Evolutionary conservation across 331 rosid species (phyloP).

Genomic region (Rhamnella rubrinervis): DNA sequence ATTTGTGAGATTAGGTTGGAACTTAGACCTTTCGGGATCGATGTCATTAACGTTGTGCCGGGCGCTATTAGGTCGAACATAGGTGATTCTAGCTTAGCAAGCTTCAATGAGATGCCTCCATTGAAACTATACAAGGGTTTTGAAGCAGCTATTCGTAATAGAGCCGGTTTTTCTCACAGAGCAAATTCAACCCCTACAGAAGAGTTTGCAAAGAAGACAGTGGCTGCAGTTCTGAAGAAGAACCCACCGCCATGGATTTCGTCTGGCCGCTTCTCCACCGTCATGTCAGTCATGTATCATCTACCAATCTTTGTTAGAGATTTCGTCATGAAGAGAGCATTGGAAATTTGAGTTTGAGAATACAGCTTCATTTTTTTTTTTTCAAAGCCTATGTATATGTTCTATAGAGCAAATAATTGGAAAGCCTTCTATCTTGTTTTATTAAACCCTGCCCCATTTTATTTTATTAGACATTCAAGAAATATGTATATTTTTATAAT

Average conservation of each 20-base stretch:
- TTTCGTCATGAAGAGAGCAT: constrained; percentile 35
- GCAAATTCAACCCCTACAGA: constrained; percentile 60
- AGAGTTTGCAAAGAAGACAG: constrained; percentile 71
- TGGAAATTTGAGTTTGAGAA: constrained; percentile 41
- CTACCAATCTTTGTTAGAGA: constrained; percentile 73
- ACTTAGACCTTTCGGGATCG: constrained; percentile 69
- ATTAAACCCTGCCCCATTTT: too few species aligned
- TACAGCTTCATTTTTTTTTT: neutral
- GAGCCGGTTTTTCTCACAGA: constrained; percentile 57
- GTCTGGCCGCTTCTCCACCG: constrained; percentile 48
- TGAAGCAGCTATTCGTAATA: constrained; percentile 56
- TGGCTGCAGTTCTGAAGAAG: constrained; percentile 56
- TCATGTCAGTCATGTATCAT: constrained; percentile 61
- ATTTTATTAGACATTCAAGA: too few species aligned
- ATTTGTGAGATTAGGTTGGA: constrained; percentile 51
- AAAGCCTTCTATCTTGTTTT: too few species aligned
- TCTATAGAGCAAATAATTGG: too few species aligned
- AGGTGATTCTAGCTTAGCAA: constrained; percentile 48
- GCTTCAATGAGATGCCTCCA: constrained; percentile 65
- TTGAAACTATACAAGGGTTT: constrained; percentile 65
- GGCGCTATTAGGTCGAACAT: constrained; percentile 80
- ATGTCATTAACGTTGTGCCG: constrained; percentile 78
- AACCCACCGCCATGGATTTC: constrained; percentile 86
- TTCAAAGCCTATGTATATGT: too few species aligned
- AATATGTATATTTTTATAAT: too few species aligned